Evolutionary conservation across 352 stramenopile genomes (phyloP).

Genomic region (Globisporangium nunn): DNA sequence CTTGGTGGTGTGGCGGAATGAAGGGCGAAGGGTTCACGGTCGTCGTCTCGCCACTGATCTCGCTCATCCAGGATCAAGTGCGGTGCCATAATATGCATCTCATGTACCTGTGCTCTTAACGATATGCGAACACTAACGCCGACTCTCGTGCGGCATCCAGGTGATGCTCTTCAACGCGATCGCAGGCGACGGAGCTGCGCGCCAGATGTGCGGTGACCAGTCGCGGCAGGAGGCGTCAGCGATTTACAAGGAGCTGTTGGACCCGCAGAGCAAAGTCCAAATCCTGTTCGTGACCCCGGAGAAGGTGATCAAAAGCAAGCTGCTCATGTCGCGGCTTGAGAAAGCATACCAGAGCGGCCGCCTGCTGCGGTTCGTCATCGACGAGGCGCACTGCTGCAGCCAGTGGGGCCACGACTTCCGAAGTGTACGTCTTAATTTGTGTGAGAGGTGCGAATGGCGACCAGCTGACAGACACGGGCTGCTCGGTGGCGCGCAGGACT

Average conservation of each 20-base stretch:
- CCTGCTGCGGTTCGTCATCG: conserved; percentile 91
- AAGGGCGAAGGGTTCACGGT: conserved; percentile 73
- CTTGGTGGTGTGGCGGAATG: neutral
- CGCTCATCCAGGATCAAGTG: conserved; percentile 91
- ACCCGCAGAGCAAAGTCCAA: conserved; percentile 44
- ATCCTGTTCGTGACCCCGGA: conserved; percentile 92
- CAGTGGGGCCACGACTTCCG: conserved; percentile 85
- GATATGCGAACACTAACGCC: neutral
- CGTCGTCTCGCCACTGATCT: conserved; percentile 90
- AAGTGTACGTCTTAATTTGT: conserved; percentile 23
- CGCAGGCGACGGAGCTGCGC: conserved; percentile 39
- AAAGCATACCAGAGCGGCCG: conserved; percentile 73
- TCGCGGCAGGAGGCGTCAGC: conserved; percentile 37
- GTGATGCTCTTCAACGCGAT: conserved; percentile 76
- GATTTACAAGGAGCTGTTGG: conserved; percentile 82
- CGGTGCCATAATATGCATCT: neutral
- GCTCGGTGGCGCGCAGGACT: conserved; percentile 46
- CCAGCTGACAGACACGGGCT: neutral
- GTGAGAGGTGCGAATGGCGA: neutral
- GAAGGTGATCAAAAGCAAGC: conserved; percentile 86
- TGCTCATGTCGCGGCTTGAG: conserved; percentile 88
- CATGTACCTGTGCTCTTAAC: too few relatives aligned
- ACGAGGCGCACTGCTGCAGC: conserved; percentile 85
- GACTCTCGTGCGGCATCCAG: conserved; percentile 2
- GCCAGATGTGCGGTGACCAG: conserved; percentile 48